Conservation (phyloP, 257 asterid species). For the Cordia subcordata region DNA sequence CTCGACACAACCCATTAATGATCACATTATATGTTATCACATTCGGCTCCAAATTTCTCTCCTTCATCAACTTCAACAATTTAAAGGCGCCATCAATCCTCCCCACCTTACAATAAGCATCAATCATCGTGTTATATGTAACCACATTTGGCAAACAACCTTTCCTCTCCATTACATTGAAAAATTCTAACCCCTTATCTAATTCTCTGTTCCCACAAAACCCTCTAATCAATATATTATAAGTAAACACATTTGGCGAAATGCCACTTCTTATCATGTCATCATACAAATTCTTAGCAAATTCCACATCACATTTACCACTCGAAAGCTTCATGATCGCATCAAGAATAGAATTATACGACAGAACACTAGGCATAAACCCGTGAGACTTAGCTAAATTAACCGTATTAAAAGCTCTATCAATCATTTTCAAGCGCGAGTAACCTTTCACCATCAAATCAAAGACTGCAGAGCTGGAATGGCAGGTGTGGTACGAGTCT, state of each 20-base stretch:
- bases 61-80: constrained; percentile 46
- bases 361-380: constrained; percentile 68
- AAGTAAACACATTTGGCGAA: constrained; percentile 73
- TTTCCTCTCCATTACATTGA: constrained; percentile 51
- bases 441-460: constrained; percentile 67
- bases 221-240: constrained; percentile 76
- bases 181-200: constrained; percentile 40
- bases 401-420: constrained; percentile 50
- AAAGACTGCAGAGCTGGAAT: constrained; percentile 76
- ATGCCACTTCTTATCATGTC: constrained; percentile 51
- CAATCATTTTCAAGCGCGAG: constrained; percentile 58
- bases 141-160: constrained; percentile 76
- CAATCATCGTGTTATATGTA: constrained; percentile 67
- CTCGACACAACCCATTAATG: constrained; percentile 65
- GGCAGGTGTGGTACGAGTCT: constrained; percentile 59
- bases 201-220: constrained; percentile 47
- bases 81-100: constrained; percentile 39
- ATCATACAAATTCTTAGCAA: constrained; percentile 38
- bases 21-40: constrained; percentile 71
- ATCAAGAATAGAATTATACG: constrained; percentile 72
- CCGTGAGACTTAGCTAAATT: constrained; percentile 55
- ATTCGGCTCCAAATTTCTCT: constrained; percentile 55
- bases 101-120: constrained; percentile 58
- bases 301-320: constrained; percentile 28
- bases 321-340: constrained; percentile 42